Conservation (phyloP, 306 rosid species). For the Ormosia semicastrata region DNA sequence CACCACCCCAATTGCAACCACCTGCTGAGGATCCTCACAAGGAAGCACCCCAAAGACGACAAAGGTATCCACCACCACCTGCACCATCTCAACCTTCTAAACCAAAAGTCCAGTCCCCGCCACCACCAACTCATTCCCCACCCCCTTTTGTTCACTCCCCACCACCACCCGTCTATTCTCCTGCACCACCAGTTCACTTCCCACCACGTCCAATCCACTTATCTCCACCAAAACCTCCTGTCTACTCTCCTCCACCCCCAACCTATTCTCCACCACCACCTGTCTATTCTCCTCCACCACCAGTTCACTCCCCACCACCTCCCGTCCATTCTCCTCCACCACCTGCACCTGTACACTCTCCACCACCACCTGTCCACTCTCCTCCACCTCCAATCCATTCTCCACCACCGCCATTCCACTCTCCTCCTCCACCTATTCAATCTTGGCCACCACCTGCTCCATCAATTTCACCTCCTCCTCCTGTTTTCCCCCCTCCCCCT, state of each 20-base stretch:
- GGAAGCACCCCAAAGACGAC: neutral
- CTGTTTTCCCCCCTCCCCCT: no score
- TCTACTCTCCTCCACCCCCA: no score
- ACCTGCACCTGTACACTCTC: neutral
- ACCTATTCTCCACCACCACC: no score
- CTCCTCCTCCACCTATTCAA: neutral
- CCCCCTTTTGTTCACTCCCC: no score
- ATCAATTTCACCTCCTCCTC: neutral
- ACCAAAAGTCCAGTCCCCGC: no score
- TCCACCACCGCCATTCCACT: neutral
- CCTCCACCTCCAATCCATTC: neutral
- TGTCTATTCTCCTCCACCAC: no score
- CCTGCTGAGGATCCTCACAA: neutral
- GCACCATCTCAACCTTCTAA: no score
- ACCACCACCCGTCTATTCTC: no score
- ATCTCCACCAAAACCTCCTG: no score
- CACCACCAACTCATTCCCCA: no score
- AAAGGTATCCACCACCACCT: neutral
- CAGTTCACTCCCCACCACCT: neutral
- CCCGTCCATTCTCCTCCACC: neutral
- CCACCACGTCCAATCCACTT: no score
- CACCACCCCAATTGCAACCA: neutral
- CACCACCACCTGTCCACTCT: neutral
- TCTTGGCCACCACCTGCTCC: constrained; percentile 24
- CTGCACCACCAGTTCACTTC: no score